Percentiles rank a stretch among this genome's conserved stretches.
These are phyloP conservation scores for Chytriomyces sp. DNA, from an alignment of 192 early-diverging fungal species.

Conservation along the genomic window DNA sequence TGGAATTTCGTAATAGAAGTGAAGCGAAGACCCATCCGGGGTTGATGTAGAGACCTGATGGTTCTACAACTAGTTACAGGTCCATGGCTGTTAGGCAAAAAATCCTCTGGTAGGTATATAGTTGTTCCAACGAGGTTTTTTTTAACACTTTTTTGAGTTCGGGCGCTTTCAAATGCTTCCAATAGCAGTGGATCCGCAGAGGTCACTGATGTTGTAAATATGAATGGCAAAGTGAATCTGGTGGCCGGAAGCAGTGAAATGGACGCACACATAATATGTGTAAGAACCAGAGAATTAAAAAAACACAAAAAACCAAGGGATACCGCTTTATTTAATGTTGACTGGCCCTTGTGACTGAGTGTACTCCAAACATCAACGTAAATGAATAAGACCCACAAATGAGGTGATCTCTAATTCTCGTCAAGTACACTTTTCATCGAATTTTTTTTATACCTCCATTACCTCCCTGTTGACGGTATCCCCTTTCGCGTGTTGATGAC, in stretches of 20 bases:
- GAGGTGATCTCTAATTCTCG: conserved; percentile 93
- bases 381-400: conserved; percentile 83
- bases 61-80: too few species aligned
- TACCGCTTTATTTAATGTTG: conserved; percentile 84
- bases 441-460: conserved; percentile 90
- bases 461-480: conserved; percentile 95
- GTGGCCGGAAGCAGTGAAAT: not conserved
- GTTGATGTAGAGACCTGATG: too few species aligned
- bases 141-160: too few species aligned
- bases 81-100: too few species aligned
- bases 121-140: too few species aligned
- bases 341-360: conserved; percentile 49
- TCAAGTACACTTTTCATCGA: conserved; percentile 82
- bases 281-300: not conserved
- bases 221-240: not conserved
- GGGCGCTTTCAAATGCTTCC: too few species aligned
- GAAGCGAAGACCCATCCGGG: too few species aligned
- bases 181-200: too few species aligned
- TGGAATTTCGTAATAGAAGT: too few species aligned
- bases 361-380: conserved; percentile 1
- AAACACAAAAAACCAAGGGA: too few species aligned
- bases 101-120: too few species aligned
- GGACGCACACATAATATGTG: not conserved
- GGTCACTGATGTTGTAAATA: not conserved
- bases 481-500: conserved; percentile 89